Evolutionary conservation across 2,329 filamentous ascomycete species (phyloP).

Genomic region (Penicillium olsonii): DNA sequence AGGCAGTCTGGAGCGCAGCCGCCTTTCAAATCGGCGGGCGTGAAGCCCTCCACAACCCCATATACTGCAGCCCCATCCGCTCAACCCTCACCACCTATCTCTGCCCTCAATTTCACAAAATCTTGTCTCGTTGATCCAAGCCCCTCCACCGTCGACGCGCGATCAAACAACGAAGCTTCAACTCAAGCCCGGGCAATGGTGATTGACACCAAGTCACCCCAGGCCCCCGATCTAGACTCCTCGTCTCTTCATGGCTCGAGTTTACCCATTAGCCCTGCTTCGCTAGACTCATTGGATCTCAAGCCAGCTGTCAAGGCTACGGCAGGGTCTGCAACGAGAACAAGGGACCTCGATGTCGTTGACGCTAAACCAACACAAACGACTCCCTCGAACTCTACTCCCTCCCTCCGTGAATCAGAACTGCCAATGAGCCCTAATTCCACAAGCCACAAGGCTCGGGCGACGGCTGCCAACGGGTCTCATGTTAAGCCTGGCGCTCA

Average conservation of each 20-base stretch:
- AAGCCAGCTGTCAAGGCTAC: background rate
- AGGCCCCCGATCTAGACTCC: background rate
- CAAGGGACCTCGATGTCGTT: background rate
- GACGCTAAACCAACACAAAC: background rate
- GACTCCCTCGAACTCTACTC: background rate
- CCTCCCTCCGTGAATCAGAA: constrained; percentile 1
- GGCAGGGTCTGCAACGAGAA: background rate
- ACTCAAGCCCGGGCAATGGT: background rate
- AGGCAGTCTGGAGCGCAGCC: background rate
- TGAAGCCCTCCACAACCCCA: background rate
- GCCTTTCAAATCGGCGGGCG: background rate
- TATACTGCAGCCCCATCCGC: background rate
- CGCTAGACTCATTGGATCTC: constrained; percentile 5
- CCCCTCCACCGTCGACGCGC: background rate
- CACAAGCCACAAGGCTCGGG: constrained; percentile 12
- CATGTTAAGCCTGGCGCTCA: background rate
- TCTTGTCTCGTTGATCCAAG: background rate
- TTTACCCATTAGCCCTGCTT: constrained; percentile 13
- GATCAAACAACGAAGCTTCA: background rate
- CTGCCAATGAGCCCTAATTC: constrained; percentile 10
- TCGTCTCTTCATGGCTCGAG: constrained; percentile 6
- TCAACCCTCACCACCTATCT: background rate
- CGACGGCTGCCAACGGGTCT: constrained; percentile 6
- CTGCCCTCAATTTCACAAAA: background rate
- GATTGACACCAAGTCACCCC: background rate